Evolutionary conservation across 1,284 basidiomycete genomes (phyloP).

Genomic region (Lentinula novae-zelandiae): DNA sequence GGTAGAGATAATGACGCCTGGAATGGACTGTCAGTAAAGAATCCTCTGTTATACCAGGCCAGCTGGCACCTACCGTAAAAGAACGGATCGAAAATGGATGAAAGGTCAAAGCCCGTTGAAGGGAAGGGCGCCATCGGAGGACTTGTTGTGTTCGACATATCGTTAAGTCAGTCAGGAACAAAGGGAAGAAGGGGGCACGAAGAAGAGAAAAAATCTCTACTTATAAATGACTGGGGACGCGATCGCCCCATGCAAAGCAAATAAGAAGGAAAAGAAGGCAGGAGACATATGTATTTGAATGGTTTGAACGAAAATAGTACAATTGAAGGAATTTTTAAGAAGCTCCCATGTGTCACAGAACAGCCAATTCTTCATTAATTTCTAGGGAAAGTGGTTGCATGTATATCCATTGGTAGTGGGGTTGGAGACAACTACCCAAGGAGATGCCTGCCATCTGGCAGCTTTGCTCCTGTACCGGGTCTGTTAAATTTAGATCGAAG

Average conservation of each 20-base stretch:
- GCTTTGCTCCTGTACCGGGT: not conserved
- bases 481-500: not conserved
- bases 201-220: not conserved
- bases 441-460: not conserved
- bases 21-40: not conserved
- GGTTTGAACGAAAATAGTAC: not conserved
- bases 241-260: not conserved
- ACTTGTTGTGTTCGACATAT: not conserved
- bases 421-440: not conserved
- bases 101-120: constrained; percentile 1
- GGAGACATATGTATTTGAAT: not conserved
- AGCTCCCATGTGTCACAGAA: not conserved
- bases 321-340: not conserved
- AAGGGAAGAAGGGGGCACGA: not conserved
- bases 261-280: not conserved
- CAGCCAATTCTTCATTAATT: not conserved
- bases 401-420: not conserved
- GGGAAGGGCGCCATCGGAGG: not conserved
- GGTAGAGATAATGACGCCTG: constrained; percentile 5
- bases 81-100: constrained; percentile 1
- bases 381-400: not conserved
- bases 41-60: not conserved
- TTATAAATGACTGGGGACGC: not conserved
- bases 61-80: constrained; percentile 4
- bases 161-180: not conserved